These are phyloP conservation scores for Verbascum thapsus DNA, from an alignment of 257 asterid genomes.

Conservation along the genomic window DNA sequence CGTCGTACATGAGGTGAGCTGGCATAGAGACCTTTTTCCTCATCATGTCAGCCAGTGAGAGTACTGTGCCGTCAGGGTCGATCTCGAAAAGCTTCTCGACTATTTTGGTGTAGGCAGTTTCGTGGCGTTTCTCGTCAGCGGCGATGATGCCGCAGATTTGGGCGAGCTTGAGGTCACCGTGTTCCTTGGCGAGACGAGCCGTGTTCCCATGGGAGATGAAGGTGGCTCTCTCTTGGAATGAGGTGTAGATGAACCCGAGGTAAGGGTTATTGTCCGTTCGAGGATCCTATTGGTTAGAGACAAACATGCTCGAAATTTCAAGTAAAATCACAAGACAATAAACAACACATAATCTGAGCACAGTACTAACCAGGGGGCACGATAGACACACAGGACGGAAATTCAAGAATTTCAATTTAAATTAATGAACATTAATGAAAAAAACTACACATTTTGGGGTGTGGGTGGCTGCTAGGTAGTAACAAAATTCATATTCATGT, in stretches of 20 bases:
- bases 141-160: conserved; percentile 63
- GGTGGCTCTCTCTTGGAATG: conserved; percentile 64
- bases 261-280: conserved; percentile 63
- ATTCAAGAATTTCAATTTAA: too few relatives aligned
- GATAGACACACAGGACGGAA: too few relatives aligned
- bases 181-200: conserved; percentile 59
- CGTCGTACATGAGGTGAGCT: conserved; percentile 62
- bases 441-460: too few relatives aligned
- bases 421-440: too few relatives aligned
- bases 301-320: too few relatives aligned
- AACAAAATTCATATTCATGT: too few relatives aligned
- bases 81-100: conserved; percentile 56
- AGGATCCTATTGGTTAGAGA: conserved; percentile 44
- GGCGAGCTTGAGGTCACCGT: conserved; percentile 55
- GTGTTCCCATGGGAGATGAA: conserved; percentile 66
- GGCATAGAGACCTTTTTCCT: conserved; percentile 65
- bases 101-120: conserved; percentile 61
- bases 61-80: conserved; percentile 52
- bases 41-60: conserved; percentile 59
- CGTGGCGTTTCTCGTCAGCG: conserved; percentile 65
- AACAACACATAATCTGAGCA: too few relatives aligned
- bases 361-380: too few relatives aligned
- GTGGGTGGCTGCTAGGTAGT: too few relatives aligned
- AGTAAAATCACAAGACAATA: too few relatives aligned
- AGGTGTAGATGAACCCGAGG: conserved; percentile 68